Conservation (phyloP, 106 monocot species). For the Acorus gramineus region DNA sequence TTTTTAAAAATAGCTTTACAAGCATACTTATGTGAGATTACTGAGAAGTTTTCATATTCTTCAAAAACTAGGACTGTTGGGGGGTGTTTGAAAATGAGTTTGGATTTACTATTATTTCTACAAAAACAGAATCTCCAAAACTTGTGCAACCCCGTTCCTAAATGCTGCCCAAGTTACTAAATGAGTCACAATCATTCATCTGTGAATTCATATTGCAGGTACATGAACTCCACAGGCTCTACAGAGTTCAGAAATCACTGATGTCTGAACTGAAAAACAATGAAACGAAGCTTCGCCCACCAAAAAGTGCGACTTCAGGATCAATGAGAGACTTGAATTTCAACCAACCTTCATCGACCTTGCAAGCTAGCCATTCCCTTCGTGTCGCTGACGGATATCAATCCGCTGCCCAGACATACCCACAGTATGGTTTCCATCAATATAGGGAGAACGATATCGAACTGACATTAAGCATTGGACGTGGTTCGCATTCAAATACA, state of each 20-base stretch:
- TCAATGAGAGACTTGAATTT: constrained; percentile 6
- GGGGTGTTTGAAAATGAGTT: too few species aligned
- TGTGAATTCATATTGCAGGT: constrained; percentile 20
- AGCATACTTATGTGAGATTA: too few species aligned
- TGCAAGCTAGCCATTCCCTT: constrained; percentile 26
- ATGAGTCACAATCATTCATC: neutral
- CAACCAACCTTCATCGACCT: constrained; percentile 17
- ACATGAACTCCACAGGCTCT: constrained; percentile 46
- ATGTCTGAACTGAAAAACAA: constrained; percentile 25
- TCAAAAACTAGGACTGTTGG: too few species aligned
- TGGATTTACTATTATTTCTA: too few species aligned
- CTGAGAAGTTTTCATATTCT: too few species aligned
- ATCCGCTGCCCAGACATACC: neutral
- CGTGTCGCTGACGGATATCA: constrained; percentile 1
- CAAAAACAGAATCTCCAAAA: too few species aligned
- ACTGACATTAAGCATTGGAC: constrained; percentile 43
- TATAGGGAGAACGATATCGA: constrained; percentile 32
- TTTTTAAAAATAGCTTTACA: too few species aligned
- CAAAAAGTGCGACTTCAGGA: neutral
- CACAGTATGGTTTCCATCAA: constrained; percentile 2
- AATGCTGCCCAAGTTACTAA: too few species aligned
- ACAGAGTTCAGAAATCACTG: constrained; percentile 44
- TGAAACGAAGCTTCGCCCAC: constrained; percentile 6
- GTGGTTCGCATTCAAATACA: constrained; percentile 6
- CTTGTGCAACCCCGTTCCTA: too few species aligned